These are phyloP conservation scores for Crithidia fasciculata DNA, from an alignment of 208 protist species.

Conservation along the genomic window DNA sequence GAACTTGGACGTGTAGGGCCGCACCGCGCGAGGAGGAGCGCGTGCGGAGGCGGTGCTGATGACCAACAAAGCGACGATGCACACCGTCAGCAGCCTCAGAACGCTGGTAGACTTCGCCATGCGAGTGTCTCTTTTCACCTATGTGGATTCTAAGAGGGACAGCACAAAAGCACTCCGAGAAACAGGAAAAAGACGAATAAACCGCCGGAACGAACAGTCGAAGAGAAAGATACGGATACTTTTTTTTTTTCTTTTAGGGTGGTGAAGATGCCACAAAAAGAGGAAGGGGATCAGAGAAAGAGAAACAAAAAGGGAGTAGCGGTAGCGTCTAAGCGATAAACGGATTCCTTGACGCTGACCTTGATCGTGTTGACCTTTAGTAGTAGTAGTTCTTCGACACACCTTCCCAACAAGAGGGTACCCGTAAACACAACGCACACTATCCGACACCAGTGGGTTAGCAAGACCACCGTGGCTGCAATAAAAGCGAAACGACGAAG, in stretches of 20 bases:
- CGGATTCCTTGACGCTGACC: too few relatives aligned
- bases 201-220: not conserved
- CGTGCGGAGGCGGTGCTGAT: not conserved
- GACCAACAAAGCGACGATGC: not conserved
- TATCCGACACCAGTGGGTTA: too few relatives aligned
- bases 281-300: not conserved
- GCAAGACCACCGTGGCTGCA: too few relatives aligned
- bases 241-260: not conserved
- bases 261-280: not conserved
- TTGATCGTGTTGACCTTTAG: too few relatives aligned
- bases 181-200: too few relatives aligned
- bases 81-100: not conserved
- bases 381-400: too few relatives aligned
- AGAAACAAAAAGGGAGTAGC: not conserved
- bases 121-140: not conserved
- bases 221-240: not conserved
- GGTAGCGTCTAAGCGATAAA: too few relatives aligned
- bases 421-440: too few relatives aligned
- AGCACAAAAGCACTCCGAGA: too few relatives aligned
- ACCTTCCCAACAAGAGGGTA: too few relatives aligned
- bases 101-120: too few relatives aligned
- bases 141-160: not conserved
- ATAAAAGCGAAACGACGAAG: too few relatives aligned
- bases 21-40: not conserved
- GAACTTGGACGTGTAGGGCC: slow-evolving; percentile 19